Evolutionary conservation across 2,329 filamentous ascomycete species (phyloP).

Genomic region (Ustilaginoidea virens): DNA sequence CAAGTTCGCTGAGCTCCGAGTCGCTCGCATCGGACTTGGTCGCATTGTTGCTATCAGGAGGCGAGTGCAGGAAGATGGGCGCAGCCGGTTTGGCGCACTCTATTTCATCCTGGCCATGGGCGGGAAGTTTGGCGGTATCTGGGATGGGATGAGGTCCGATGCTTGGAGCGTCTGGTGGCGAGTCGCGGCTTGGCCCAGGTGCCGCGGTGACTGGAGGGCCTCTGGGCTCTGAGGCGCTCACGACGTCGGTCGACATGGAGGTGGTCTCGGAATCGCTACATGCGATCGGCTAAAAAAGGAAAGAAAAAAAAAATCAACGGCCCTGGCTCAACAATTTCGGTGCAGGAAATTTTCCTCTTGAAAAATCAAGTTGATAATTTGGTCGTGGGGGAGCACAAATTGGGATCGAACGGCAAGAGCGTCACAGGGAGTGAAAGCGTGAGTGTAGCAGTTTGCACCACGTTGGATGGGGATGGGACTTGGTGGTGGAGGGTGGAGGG

Average conservation of each 20-base stretch:
- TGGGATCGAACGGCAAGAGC: conserved; percentile 1
- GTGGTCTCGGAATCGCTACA: conserved; percentile 20
- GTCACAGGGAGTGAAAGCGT: conserved; percentile 3
- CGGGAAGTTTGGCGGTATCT: conserved; percentile 11
- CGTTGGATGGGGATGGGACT: conserved; percentile 2
- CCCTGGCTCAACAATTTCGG: neutral
- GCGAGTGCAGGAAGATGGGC: conserved; percentile 40
- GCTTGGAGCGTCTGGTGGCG: conserved; percentile 3
- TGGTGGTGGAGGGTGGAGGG: too few species aligned
- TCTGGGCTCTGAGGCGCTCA: conserved; percentile 27
- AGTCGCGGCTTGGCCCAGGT: conserved; percentile 13
- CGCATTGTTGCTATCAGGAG: conserved; percentile 47
- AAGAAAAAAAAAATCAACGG: conserved; percentile 4
- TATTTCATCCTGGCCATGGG: conserved; percentile 13
- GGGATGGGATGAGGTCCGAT: conserved; percentile 7
- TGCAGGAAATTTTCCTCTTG: conserved; percentile 1
- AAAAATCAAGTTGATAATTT: neutral
- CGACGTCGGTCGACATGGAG: conserved; percentile 41
- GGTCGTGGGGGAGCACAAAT: conserved; percentile 3
- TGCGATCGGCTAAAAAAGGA: conserved; percentile 20
- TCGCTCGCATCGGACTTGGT: conserved; percentile 44
- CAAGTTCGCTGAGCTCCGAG: conserved; percentile 52
- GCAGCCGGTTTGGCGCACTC: conserved; percentile 20
- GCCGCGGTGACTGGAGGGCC: conserved; percentile 5
- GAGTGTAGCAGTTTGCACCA: conserved; percentile 4